Percentiles rank a stretch among this genome's conserved stretches.
phyloP scores from a whole-genome alignment of 352 stramenopile genomes.

The Phytophthora boehmeriae region DNA sequence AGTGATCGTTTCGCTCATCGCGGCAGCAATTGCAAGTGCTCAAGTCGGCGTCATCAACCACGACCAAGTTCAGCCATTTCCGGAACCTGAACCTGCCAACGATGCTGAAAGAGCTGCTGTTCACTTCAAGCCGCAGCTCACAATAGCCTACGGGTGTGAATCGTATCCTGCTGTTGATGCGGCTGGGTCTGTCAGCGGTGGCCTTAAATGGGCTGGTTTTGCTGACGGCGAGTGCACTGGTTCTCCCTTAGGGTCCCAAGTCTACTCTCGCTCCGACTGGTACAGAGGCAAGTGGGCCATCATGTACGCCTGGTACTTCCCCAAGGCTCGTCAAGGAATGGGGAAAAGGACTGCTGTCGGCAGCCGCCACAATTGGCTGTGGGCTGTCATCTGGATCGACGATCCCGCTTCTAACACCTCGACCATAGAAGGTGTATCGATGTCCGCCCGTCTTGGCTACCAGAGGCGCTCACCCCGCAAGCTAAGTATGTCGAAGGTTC shows the following conservation, averaged over 20 bases:
- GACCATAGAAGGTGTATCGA: slow-evolving; percentile 24
- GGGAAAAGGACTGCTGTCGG: slow-evolving; percentile 11
- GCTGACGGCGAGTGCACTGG: slow-evolving; percentile 28
- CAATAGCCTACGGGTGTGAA: slow-evolving; percentile 37
- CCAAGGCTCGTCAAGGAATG: slow-evolving; percentile 38
- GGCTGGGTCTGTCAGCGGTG: slow-evolving; percentile 27
- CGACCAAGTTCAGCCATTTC: slow-evolving; percentile 23
- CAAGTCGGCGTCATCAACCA: slow-evolving; percentile 27
- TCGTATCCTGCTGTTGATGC: slow-evolving; percentile 39
- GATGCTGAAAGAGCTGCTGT: slow-evolving; percentile 12
- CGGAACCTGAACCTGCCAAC: slow-evolving; percentile 5
- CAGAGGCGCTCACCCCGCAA: slow-evolving; percentile 28
- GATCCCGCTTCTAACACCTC: slow-evolving; percentile 23
- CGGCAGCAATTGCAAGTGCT: slow-evolving; percentile 6
- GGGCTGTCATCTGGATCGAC: slow-evolving; percentile 48
- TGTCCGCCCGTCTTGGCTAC: slow-evolving; percentile 32
- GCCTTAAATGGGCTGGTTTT: slow-evolving; percentile 33
- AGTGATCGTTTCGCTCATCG: no score
- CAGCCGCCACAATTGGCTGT: slow-evolving; percentile 50
- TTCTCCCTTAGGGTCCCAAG: slow-evolving; percentile 26
- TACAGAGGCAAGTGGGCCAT: slow-evolving; percentile 33
- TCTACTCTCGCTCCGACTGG: slow-evolving; percentile 28
- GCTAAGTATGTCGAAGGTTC: slow-evolving; percentile 24
- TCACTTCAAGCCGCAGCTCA: slow-evolving; percentile 27
- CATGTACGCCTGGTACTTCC: slow-evolving; percentile 45